Percentiles rank a stretch among this genome's conserved stretches.
These are phyloP conservation scores for Arthrobotrys pseudoclavata DNA, from an alignment of 2,329 filamentous ascomycete genomes.

Conservation along the genomic window DNA sequence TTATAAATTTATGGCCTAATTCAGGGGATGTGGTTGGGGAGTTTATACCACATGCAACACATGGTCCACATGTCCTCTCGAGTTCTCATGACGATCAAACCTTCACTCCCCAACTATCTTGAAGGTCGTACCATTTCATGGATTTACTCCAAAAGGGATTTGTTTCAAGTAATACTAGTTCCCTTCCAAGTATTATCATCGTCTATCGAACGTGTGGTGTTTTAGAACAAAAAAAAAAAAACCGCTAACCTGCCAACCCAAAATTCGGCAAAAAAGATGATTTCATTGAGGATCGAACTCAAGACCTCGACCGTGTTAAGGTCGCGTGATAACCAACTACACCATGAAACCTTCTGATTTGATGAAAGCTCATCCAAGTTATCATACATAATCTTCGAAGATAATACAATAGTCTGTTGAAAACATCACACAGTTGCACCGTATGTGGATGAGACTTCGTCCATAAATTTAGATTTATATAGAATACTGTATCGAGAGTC, in stretches of 20 bases:
- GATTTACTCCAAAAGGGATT: too few relatives aligned
- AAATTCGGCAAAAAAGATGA: conserved; percentile 32
- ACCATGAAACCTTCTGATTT: conserved; percentile 51
- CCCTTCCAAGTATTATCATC: too few relatives aligned
- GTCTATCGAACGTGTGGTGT: neutral
- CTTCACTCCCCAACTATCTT: neutral
- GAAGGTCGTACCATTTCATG: too few relatives aligned
- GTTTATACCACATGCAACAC: conserved; percentile 6
- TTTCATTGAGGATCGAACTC: conserved; percentile 60
- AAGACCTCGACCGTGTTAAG: conserved; percentile 60
- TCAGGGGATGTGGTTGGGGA: neutral
- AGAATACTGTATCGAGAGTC: too few relatives aligned
- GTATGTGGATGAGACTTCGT: too few relatives aligned
- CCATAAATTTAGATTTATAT: too few relatives aligned
- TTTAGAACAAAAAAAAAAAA: neutral
- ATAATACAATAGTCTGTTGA: neutral
- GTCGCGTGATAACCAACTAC: conserved; percentile 60
- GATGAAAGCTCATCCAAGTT: neutral
- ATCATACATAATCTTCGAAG: neutral
- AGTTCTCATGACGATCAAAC: neutral
- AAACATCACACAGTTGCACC: too few relatives aligned
- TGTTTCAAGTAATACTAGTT: too few relatives aligned
- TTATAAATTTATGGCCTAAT: neutral
- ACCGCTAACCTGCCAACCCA: neutral
- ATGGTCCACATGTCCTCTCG: neutral